Evolutionary conservation across 2,329 filamentous ascomycete genomes (phyloP).

Genomic region (Fusarium irregulare): DNA sequence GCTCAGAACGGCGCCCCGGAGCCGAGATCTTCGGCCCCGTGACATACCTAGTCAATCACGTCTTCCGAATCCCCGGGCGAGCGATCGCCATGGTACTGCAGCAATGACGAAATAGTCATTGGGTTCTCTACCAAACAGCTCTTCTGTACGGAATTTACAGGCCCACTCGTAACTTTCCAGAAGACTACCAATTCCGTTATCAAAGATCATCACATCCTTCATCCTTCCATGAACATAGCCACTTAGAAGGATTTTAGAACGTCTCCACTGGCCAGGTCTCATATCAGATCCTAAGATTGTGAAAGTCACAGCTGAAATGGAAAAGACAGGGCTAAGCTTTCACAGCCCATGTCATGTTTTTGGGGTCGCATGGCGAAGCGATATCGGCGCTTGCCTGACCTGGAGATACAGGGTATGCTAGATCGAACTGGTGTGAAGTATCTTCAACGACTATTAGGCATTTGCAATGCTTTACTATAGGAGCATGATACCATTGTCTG

Average conservation of each 20-base stretch:
- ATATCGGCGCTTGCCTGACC: background rate
- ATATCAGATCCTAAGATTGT: background rate
- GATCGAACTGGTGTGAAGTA: background rate
- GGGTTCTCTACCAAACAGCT: background rate
- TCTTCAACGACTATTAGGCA: background rate
- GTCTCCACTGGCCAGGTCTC: background rate
- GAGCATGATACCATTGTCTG: background rate
- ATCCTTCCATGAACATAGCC: conserved; percentile 10
- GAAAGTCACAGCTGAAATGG: background rate
- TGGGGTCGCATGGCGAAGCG: background rate
- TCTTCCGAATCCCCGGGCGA: conserved; percentile 2
- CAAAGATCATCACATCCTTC: background rate
- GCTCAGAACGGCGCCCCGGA: background rate
- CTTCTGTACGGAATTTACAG: background rate
- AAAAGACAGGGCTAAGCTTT: background rate
- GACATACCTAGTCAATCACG: conserved; percentile 2
- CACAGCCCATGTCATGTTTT: background rate
- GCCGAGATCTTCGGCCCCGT: conserved; percentile 28
- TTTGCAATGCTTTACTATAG: background rate
- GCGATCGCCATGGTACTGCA: conserved; percentile 5
- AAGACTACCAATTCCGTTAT: conserved; percentile 1
- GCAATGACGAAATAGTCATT: conserved; percentile 10
- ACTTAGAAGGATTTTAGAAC: background rate
- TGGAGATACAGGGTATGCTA: background rate
- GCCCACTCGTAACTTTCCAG: conserved; percentile 6